Evolutionary conservation across 2,329 filamentous ascomycete genomes (phyloP).

Genomic region (Peltaster fructicola): DNA sequence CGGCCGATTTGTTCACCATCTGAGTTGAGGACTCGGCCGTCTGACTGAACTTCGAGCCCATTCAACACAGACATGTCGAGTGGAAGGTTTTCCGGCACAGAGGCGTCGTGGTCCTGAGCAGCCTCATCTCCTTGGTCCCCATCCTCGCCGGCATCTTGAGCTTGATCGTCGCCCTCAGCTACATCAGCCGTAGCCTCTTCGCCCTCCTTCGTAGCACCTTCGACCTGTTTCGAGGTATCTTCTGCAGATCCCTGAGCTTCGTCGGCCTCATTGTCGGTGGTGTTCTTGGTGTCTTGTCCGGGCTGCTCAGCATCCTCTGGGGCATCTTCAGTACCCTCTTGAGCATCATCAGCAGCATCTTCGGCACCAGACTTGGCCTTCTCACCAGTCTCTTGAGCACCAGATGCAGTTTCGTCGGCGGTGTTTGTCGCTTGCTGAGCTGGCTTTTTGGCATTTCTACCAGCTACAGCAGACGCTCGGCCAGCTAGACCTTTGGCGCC

Average conservation of each 20-base stretch:
- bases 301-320: constrained; percentile 10
- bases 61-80: constrained; percentile 30
- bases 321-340: constrained; percentile 10
- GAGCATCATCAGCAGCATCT: constrained; percentile 11
- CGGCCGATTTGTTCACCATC: constrained; percentile 32
- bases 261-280: constrained; percentile 13
- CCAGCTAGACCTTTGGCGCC: constrained; percentile 29
- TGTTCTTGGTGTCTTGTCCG: constrained; percentile 12
- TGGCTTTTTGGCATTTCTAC: constrained; percentile 23
- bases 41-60: constrained; percentile 35
- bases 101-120: constrained; percentile 4
- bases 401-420: constrained; percentile 18
- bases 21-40: constrained; percentile 34
- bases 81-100: constrained; percentile 21
- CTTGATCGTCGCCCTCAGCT: constrained; percentile 11
- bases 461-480: constrained; percentile 28
- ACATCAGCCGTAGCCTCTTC: constrained; percentile 10
- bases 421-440: constrained; percentile 17
- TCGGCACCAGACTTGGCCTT: constrained; percentile 13
- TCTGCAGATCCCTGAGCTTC: constrained; percentile 9
- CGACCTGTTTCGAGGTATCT: constrained; percentile 9
- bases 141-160: constrained; percentile 12
- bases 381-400: constrained; percentile 15
- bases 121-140: constrained; percentile 10
- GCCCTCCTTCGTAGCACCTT: constrained; percentile 11